A percentile compares a stretch with the other conserved stretches of the same genome.
Conservation (phyloP, 192 early-diverging fungal species). For the Pecoramyces ruminantium region DNA sequence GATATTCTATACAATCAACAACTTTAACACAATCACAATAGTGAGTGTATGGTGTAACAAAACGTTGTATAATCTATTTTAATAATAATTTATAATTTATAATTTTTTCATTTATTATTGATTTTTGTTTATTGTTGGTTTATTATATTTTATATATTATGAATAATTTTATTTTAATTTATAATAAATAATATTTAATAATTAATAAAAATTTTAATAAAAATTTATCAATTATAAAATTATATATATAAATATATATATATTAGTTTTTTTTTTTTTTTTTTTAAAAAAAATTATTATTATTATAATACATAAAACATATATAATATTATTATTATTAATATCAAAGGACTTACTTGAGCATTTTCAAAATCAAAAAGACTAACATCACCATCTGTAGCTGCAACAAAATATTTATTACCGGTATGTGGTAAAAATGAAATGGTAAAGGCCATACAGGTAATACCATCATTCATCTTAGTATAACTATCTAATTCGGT, state of each 20-base stretch:
- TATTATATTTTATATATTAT: too few relatives aligned
- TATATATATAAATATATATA: not conserved
- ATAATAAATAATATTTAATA: not conserved
- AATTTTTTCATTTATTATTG: too few relatives aligned
- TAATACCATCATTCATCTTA: conserved; percentile 64
- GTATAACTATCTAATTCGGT: conserved; percentile 24
- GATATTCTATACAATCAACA: conserved; percentile 49
- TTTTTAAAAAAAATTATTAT: too few relatives aligned
- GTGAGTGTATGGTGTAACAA: conserved; percentile 43
- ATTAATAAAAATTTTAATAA: conserved; percentile 14
- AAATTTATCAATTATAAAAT: not conserved
- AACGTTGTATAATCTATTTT: not conserved
- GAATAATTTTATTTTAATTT: too few relatives aligned
- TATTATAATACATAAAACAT: not conserved
- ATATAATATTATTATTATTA: not conserved
- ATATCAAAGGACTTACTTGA: conserved; percentile 18
- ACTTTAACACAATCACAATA: conserved; percentile 94
- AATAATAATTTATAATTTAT: too few relatives aligned
- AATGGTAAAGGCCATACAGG: conserved; percentile 91
- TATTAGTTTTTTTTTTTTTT: too few relatives aligned
- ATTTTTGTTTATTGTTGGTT: too few relatives aligned
- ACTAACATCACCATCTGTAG: conserved; percentile 70
- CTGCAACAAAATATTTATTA: conserved; percentile 81
- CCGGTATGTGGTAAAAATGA: conserved; percentile 86
- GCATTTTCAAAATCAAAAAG: conserved; percentile 80